Evolutionary conservation across 192 early-diverging fungal species (phyloP).

Genomic region (Coemansia sp.): DNA sequence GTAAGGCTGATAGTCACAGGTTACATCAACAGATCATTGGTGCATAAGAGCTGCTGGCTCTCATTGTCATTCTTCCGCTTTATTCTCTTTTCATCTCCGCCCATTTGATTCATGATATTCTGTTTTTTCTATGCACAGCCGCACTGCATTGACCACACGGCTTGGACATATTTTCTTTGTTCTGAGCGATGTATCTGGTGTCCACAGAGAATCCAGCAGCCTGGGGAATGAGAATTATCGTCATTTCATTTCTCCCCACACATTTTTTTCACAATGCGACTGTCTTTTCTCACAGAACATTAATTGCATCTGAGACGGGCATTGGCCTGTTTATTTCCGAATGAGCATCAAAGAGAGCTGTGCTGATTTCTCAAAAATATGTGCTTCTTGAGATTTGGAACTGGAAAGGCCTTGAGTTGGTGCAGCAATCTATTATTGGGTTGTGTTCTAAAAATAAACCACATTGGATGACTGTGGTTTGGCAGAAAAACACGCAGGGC

Average conservation of each 20-base stretch:
- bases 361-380: too few species aligned
- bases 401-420: neutral
- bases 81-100: neutral
- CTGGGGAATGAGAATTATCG: too few species aligned
- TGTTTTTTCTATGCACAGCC: neutral
- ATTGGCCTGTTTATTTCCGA: neutral
- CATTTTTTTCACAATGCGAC: too few species aligned
- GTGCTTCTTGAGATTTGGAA: neutral
- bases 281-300: too few species aligned
- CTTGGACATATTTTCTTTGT: too few species aligned
- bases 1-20: conserved; percentile 1
- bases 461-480: neutral
- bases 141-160: too few species aligned
- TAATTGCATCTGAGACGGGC: neutral
- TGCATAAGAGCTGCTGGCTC: neutral
- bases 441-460: neutral
- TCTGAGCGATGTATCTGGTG: too few species aligned
- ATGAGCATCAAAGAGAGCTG: too few species aligned
- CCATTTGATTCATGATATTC: neutral
- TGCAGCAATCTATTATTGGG: neutral
- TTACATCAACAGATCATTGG: neutral
- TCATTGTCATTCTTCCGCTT: neutral
- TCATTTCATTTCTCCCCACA: too few species aligned
- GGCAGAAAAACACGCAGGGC: neutral
- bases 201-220: too few species aligned